Conservation (phyloP, 768 basidiomycete species). For the Termitomyces heimii region DNA sequence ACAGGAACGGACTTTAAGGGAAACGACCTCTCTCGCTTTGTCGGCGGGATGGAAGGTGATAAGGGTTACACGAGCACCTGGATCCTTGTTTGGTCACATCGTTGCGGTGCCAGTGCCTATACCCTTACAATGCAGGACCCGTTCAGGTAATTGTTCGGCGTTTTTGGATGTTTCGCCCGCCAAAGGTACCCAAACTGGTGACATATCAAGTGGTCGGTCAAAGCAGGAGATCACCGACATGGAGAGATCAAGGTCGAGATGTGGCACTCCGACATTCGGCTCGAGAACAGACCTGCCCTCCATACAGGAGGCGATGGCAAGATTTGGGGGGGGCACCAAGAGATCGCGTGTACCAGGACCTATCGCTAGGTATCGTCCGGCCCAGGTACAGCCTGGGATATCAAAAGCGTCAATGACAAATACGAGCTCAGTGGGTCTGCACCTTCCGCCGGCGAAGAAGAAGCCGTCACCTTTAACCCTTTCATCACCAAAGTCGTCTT, state of each 20-base stretch:
- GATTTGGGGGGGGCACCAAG: constrained; percentile 26
- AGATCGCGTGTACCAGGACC: constrained; percentile 7
- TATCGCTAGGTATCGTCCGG: constrained; percentile 3
- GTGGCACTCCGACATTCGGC: constrained; percentile 59
- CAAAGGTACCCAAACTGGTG: not conserved
- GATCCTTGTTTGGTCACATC: constrained; percentile 67
- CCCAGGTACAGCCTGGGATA: constrained; percentile 4
- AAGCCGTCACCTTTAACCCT: constrained; percentile 28
- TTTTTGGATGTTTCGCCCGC: constrained; percentile 16
- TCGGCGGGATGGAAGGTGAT: constrained; percentile 60
- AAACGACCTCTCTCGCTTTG: constrained; percentile 45
- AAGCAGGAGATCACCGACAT: constrained; percentile 26
- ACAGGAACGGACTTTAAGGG: constrained; percentile 65
- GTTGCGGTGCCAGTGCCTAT: constrained; percentile 58
- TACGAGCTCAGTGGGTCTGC: constrained; percentile 2
- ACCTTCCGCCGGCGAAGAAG: constrained; percentile 17
- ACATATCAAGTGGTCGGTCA: constrained; percentile 5
- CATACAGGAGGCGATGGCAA: constrained; percentile 35
- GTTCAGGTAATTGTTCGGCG: constrained; percentile 17
- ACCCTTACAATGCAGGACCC: constrained; percentile 25
- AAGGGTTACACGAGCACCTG: constrained; percentile 50
- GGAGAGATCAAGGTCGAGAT: constrained; percentile 44
- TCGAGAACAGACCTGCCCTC: constrained; percentile 43
- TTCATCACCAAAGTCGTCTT: constrained; percentile 15
- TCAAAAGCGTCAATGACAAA: constrained; percentile 19